A percentile compares a stretch with the other conserved stretches of the same genome.
Conservation (phyloP, 805 yeast genomes). For the Millerozyma acaciae region DNA sequence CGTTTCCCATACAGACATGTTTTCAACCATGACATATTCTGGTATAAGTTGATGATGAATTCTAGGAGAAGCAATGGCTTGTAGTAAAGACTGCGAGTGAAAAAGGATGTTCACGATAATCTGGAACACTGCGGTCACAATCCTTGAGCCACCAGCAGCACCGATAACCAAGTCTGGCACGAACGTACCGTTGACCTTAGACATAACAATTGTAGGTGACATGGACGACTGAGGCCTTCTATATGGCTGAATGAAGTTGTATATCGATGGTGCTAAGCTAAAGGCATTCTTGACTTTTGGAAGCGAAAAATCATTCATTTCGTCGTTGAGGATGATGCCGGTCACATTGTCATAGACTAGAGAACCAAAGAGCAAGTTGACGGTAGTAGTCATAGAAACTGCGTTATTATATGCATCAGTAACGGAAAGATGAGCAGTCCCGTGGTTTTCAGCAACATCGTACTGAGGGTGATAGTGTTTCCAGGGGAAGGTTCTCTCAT, state of each 20-base stretch:
- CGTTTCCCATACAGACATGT: slow-evolving; percentile 34
- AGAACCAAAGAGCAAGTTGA: slow-evolving; percentile 81
- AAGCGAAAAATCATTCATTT: slow-evolving; percentile 92
- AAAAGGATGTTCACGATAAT: slow-evolving; percentile 67
- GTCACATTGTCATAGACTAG: slow-evolving; percentile 75
- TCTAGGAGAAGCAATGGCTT: slow-evolving; percentile 75
- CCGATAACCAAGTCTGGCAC: slow-evolving; percentile 70
- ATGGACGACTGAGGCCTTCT: slow-evolving; percentile 84
- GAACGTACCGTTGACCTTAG: slow-evolving; percentile 22
- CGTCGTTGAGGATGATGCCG: slow-evolving; percentile 79
- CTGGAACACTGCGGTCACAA: slow-evolving; percentile 77
- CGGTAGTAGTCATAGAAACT: slow-evolving; percentile 83
- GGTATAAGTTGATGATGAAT: slow-evolving; percentile 89
- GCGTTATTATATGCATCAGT: slow-evolving; percentile 75
- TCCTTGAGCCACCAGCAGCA: slow-evolving; percentile 92
- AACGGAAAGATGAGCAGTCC: slow-evolving; percentile 84
- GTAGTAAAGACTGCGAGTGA: slow-evolving; percentile 54
- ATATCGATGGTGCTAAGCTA: slow-evolving; percentile 74
- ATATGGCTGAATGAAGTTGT: slow-evolving; percentile 69
- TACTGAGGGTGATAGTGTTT: slow-evolving; percentile 73
- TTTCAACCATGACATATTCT: slow-evolving; percentile 59
- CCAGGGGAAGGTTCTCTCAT: slow-evolving; percentile 60
- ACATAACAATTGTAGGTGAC: slow-evolving; percentile 65
- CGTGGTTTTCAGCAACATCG: slow-evolving; percentile 76
- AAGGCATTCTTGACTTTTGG: slow-evolving; percentile 72